Evolutionary conservation across 2,329 filamentous ascomycete species (phyloP).

Genomic region (Plectosphaerella cucumerina): DNA sequence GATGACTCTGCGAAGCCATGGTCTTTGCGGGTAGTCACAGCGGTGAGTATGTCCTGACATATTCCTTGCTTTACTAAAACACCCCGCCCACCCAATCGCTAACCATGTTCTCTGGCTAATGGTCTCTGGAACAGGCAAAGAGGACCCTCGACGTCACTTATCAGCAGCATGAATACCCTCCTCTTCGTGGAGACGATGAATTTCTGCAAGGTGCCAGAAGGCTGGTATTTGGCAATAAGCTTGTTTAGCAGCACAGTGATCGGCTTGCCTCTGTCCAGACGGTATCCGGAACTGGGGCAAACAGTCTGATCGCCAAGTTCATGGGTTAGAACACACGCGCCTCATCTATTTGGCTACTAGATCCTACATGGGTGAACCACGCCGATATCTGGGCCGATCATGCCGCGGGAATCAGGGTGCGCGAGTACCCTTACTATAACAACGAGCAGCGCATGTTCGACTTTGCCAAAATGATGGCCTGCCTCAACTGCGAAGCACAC

Average conservation of each 20-base stretch:
- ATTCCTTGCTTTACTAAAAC: background rate
- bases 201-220: constrained; percentile 16
- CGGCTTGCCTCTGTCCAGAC: constrained; percentile 20
- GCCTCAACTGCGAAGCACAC: constrained; percentile 14
- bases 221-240: constrained; percentile 16
- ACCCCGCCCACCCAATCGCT: too few relatives aligned
- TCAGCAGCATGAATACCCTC: constrained; percentile 2
- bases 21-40: background rate
- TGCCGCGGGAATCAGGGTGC: constrained; percentile 10
- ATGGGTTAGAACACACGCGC: constrained; percentile 13
- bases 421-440: constrained; percentile 22
- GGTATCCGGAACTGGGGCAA: constrained; percentile 22
- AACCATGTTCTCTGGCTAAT: background rate
- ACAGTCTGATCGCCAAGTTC: constrained; percentile 2
- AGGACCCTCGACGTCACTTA: background rate
- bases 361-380: constrained; percentile 28
- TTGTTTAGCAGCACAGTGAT: background rate
- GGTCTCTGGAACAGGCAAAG: background rate
- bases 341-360: constrained; percentile 19
- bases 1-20: constrained; percentile 3
- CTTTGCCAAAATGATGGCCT: constrained; percentile 17
- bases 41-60: background rate
- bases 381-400: constrained; percentile 19
- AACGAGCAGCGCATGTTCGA: constrained; percentile 15
- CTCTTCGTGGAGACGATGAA: constrained; percentile 4